A percentile compares a stretch with the other conserved stretches of the same genome.
phyloP scores from a whole-genome alignment of 306 rosid species.

The Alnus glutinosa region DNA sequence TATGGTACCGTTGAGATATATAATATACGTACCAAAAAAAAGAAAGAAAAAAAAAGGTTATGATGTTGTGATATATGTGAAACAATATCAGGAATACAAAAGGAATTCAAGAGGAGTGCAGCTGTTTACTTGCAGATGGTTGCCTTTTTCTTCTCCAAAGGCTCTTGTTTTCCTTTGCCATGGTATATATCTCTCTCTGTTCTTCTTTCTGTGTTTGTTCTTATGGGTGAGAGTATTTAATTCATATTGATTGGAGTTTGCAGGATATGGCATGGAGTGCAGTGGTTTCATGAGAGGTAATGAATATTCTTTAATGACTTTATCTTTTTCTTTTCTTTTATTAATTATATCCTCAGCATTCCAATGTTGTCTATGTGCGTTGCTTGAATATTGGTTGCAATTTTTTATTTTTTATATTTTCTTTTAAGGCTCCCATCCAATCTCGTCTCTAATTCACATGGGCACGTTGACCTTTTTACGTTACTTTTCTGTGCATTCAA shows the following conservation, averaged over 20 bases:
- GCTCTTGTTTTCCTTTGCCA: constrained; percentile 89
- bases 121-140: constrained; percentile 84
- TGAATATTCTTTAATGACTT: constrained; percentile 35
- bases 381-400: not conserved
- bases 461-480: not conserved
- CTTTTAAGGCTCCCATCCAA: not conserved
- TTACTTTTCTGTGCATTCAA: not conserved
- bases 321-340: not conserved
- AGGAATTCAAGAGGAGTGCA: constrained; percentile 66
- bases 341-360: not conserved
- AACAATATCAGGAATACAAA: constrained; percentile 48
- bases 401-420: too few relatives aligned
- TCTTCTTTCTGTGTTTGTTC: not conserved
- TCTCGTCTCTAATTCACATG: not conserved
- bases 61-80: not conserved
- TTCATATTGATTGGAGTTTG: constrained; percentile 29
- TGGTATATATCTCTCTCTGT: constrained; percentile 35
- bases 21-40: too few relatives aligned
- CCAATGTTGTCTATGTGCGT: not conserved
- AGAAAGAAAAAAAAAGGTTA: not conserved
- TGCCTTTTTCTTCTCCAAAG: constrained; percentile 64
- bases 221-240: not conserved
- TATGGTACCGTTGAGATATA: not conserved
- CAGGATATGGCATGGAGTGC: constrained; percentile 98
- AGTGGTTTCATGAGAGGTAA: constrained; percentile 93